phyloP scores from a whole-genome alignment of 257 asterid genomes.

The Perilla frutescens region DNA sequence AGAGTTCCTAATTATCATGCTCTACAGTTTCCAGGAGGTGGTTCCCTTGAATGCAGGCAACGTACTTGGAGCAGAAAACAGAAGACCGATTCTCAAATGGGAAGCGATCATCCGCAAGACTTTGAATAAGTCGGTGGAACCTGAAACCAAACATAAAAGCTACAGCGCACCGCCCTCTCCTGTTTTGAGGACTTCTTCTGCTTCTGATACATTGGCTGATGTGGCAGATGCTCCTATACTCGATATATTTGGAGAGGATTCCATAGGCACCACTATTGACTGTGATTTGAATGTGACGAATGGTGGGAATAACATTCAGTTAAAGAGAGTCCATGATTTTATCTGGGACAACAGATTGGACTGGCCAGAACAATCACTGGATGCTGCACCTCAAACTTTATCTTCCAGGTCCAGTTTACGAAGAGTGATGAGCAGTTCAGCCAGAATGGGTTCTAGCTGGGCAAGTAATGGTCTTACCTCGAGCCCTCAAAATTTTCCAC shows the following conservation, averaged over 20 bases:
- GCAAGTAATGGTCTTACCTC: conserved; percentile 32
- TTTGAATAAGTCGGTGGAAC: conserved; percentile 61
- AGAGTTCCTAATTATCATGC: conserved; percentile 16
- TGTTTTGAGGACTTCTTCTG: conserved; percentile 71
- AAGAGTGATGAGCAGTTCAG: conserved; percentile 71
- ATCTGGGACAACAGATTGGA: conserved; percentile 51
- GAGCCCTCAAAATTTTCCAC: conserved; percentile 35
- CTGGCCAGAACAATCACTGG: conserved; percentile 93
- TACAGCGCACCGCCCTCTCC: conserved; percentile 96
- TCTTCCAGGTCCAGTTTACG: conserved; percentile 59
- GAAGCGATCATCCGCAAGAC: conserved; percentile 75
- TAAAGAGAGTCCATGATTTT: conserved; percentile 43
- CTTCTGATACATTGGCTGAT: conserved; percentile 72
- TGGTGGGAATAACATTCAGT: conserved; percentile 33
- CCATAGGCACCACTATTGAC: conserved; percentile 25
- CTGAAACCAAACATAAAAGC: conserved; percentile 60
- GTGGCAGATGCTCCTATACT: conserved; percentile 50
- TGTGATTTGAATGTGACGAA: conserved; percentile 32
- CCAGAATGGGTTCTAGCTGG: conserved; percentile 53
- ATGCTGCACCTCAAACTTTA: conserved; percentile 56
- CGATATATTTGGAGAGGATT: conserved; percentile 43
- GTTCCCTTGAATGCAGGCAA: conserved; percentile 94
- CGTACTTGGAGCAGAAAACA: conserved; percentile 84
- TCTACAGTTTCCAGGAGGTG: conserved; percentile 87
- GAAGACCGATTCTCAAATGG: conserved; percentile 84